These are phyloP conservation scores for Raphanus hybrid DNA, from an alignment of 441 rosid genomes.

Conservation along the genomic window DNA sequence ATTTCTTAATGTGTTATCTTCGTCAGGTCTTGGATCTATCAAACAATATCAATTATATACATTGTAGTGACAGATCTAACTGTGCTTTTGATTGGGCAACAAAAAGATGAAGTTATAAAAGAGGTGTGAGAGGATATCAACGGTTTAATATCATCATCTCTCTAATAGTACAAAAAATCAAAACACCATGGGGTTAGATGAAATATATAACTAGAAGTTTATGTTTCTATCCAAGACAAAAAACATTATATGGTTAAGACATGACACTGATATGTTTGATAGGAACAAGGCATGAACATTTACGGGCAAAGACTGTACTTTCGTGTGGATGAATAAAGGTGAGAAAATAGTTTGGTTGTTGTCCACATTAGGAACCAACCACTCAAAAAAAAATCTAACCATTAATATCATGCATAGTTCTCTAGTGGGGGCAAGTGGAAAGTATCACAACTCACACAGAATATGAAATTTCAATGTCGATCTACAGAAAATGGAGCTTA, in stretches of 20 bases:
- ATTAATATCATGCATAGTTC: slow-evolving; percentile 10
- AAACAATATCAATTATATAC: slow-evolving; percentile 13
- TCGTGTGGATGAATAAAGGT: slow-evolving; percentile 3
- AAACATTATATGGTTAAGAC: slow-evolving; percentile 25
- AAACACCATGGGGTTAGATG: background rate
- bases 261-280: slow-evolving; percentile 40
- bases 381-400: slow-evolving; percentile 4
- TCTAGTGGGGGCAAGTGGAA: background rate
- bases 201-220: background rate
- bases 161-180: background rate
- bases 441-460: background rate
- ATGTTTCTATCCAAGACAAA: slow-evolving; percentile 25
- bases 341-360: background rate
- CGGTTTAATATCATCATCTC: background rate
- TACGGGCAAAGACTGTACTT: slow-evolving; percentile 32
- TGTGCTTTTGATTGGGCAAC: slow-evolving; percentile 30
- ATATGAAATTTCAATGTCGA: background rate
- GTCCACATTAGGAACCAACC: slow-evolving; percentile 11
- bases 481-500: background rate
- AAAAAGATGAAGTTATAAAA: background rate
- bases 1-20: slow-evolving; percentile 2
- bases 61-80: slow-evolving; percentile 38
- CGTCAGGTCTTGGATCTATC: slow-evolving; percentile 28
- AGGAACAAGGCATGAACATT: slow-evolving; percentile 38
- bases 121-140: slow-evolving; percentile 3